These are phyloP conservation scores for Evansstolkia leycettana DNA, from an alignment of 495 filamentous ascomycete genomes.

Conservation along the genomic window DNA sequence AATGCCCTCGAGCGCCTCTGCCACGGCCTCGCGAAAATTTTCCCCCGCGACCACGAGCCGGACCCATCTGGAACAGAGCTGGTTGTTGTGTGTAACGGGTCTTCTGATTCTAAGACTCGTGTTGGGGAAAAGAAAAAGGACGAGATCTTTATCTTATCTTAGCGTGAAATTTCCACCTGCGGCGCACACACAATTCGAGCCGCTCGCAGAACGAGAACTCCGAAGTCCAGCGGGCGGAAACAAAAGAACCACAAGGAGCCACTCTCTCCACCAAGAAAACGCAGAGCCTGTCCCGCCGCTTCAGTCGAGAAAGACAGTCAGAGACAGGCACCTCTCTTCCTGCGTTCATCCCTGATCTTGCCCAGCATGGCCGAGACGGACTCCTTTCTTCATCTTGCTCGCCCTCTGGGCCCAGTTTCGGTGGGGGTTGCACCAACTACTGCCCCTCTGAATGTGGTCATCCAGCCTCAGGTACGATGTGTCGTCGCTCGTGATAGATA, in stretches of 20 bases:
- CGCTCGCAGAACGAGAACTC: conserved; percentile 13
- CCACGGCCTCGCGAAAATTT: conserved; percentile 17
- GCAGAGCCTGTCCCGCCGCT: not conserved
- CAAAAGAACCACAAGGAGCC: conserved; percentile 15
- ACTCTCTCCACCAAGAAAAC: conserved; percentile 12
- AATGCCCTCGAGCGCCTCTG: conserved; percentile 9
- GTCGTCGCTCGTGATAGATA: conserved; percentile 5
- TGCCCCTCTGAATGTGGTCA: conserved; percentile 79
- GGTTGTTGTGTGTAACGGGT: too few relatives aligned
- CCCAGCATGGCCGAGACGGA: conserved; percentile 64
- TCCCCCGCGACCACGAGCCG: conserved; percentile 12
- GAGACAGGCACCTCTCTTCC: conserved; percentile 1
- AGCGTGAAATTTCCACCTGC: conserved; percentile 37
- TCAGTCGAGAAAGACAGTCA: not conserved
- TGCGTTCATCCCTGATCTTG: conserved; percentile 1
- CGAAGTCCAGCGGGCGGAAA: conserved; percentile 12
- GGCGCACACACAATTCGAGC: conserved; percentile 36
- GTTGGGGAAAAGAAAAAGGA: conserved; percentile 1
- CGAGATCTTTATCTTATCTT: conserved; percentile 38
- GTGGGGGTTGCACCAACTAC: conserved; percentile 71
- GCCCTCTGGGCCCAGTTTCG: conserved; percentile 71
- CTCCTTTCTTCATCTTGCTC: conserved; percentile 86
- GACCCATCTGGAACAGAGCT: conserved; percentile 7
- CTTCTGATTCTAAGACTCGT: too few relatives aligned
- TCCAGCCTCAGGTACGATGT: conserved; percentile 93